Conservation (phyloP, 2,329 filamentous ascomycete species). For the Penicillium frequentans region DNA sequence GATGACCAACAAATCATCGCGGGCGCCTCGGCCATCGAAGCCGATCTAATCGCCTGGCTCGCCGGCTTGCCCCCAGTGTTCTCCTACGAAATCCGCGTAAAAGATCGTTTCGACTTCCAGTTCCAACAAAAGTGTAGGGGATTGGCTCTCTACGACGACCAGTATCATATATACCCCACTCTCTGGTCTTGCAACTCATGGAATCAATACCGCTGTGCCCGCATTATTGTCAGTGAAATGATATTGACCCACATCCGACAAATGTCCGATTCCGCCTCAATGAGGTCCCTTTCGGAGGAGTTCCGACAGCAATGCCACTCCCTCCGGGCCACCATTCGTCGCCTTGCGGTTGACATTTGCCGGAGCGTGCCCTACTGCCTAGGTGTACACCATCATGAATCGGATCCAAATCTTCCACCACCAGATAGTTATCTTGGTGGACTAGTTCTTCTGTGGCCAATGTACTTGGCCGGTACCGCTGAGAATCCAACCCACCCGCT, state of each 20-base stretch:
- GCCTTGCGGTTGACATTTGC: slow-evolving; percentile 38
- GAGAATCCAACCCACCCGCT: slow-evolving; percentile 28
- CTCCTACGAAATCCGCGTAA: slow-evolving; percentile 27
- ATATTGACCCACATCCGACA: slow-evolving; percentile 39
- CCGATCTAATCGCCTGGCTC: slow-evolving; percentile 35
- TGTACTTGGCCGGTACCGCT: slow-evolving; percentile 37
- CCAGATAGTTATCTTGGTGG: slow-evolving; percentile 34
- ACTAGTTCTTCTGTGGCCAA: slow-evolving; percentile 38
- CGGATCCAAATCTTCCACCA: slow-evolving; percentile 13
- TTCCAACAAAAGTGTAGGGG: slow-evolving; percentile 33
- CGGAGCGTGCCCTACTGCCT: slow-evolving; percentile 39
- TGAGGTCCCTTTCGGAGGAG: slow-evolving; percentile 26
- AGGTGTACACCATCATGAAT: slow-evolving; percentile 21
- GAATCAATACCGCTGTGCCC: slow-evolving; percentile 61
- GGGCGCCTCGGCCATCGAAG: slow-evolving; percentile 33
- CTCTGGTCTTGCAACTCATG: slow-evolving; percentile 57
- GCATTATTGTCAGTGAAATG: slow-evolving; percentile 55
- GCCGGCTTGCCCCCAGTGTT: slow-evolving; percentile 28
- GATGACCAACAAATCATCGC: slow-evolving; percentile 32
- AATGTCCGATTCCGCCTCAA: slow-evolving; percentile 23
- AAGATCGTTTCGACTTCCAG: slow-evolving; percentile 31
- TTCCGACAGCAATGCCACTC: slow-evolving; percentile 31
- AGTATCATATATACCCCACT: slow-evolving; percentile 57
- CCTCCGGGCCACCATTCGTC: slow-evolving; percentile 26
- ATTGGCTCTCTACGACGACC: slow-evolving; percentile 45